Base-by-base conservation (phyloP, 768 basidiomycete species). In the Chlorophyllum brunneum region DNA sequence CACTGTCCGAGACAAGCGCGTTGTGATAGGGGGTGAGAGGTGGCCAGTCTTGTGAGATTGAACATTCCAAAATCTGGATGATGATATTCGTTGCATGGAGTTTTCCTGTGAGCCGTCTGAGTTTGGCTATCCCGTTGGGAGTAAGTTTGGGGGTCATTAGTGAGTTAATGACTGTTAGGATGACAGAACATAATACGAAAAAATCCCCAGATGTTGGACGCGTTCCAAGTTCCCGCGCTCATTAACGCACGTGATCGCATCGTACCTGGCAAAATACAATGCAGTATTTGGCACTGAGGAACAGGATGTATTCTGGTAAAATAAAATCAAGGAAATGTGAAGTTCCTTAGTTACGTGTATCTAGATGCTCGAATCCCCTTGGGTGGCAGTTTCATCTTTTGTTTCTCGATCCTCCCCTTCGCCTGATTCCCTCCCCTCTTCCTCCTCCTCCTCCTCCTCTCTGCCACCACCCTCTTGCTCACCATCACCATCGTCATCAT, bases 401-500 rank as follows among this genome's bases (percentile, higher is more conserved):
- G n/a, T n/a, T n/a, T n/a, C n/a, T n/a, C n/a, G n/a, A n/a, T 31
- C 31, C 31, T 31, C 13, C 31, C 31, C 13, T 31, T 31, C 31
- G 13, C 31, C 31, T 7, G 6, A 6, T 6, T 16, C 23, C 9
- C 23, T 31, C 31, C 44, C 46, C 13, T 24, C 42, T 1, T 42
- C 37, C 5, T 39, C 54, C 10, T 36, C 26, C 0, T 31, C 42
- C 5, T 37, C 51, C 9, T 36, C 38, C 0, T 44, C 20, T 2
- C 36, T 31, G n/a, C 26, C 23, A 1, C 49, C 44, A 9, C 47
- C 29, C 16, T 43, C 54, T 10, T 40, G 39, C 2, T 47, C 54
- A 26, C 46, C 50, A 0, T 45, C 51, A 2, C 50, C 56, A 6
- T 54, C 49, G 1, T 48, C 56, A 4, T 53, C 47, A 2, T 48